A percentile compares a stretch with the other conserved stretches of the same genome.
phyloP scores from a whole-genome alignment of 2,329 filamentous ascomycete species.

The Lecanoromycetidae sp. region DNA sequence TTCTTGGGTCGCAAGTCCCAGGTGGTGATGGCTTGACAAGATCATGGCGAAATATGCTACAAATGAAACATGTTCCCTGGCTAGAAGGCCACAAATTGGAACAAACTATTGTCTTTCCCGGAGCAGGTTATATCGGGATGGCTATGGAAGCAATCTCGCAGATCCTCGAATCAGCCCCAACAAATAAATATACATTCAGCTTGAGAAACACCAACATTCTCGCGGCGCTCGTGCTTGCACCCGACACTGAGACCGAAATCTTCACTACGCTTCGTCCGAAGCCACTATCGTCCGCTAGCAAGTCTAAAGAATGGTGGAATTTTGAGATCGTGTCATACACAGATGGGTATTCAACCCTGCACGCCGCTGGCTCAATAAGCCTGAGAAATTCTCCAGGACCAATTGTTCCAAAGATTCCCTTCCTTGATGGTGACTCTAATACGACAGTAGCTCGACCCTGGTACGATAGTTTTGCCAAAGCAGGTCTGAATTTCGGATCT shows the following conservation, averaged over 20 bases:
- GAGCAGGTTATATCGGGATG: slow-evolving; percentile 15
- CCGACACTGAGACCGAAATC: slow-evolving; percentile 5
- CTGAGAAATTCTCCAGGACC: slow-evolving; percentile 17
- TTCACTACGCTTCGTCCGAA: not conserved
- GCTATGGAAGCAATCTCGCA: slow-evolving; percentile 19
- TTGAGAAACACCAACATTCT: slow-evolving; percentile 1
- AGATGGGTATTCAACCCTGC: slow-evolving; percentile 18
- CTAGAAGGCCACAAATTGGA: slow-evolving; percentile 12
- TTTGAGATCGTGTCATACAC: slow-evolving; percentile 24
- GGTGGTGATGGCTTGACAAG: not conserved
- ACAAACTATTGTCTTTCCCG: slow-evolving; percentile 8
- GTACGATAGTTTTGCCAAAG: slow-evolving; percentile 7
- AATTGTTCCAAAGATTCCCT: slow-evolving; percentile 6
- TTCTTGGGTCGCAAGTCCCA: not conserved
- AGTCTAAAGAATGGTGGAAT: slow-evolving; percentile 20
- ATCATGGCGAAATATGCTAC: slow-evolving; percentile 7
- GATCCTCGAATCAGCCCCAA: not conserved
- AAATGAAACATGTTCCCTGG: slow-evolving; percentile 12
- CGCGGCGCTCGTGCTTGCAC: not conserved
- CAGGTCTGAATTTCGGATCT: slow-evolving; percentile 10
- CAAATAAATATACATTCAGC: not conserved
- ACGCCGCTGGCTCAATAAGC: slow-evolving; percentile 23
- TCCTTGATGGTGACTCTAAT: not conserved
- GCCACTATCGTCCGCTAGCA: not conserved
- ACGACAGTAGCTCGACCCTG: not conserved